phyloP scores from a whole-genome alignment of 2,329 filamentous ascomycete species.

The Aspergillus sp. region DNA sequence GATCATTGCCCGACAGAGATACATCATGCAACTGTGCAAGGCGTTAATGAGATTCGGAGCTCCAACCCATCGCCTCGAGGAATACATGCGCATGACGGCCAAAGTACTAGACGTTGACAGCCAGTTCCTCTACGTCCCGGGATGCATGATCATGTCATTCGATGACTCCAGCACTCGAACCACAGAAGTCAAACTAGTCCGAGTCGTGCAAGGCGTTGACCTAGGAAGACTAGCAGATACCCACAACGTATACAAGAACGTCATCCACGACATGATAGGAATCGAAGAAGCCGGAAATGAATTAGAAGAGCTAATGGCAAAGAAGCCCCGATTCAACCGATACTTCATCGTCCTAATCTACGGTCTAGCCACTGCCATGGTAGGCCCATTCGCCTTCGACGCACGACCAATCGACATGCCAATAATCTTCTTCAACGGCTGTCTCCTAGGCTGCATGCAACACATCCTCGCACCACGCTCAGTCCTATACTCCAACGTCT shows the following conservation, averaged over 20 bases:
- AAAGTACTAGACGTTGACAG: slow-evolving; percentile 82
- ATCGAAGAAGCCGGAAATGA: slow-evolving; percentile 48
- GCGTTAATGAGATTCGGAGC: slow-evolving; percentile 88
- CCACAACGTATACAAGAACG: slow-evolving; percentile 52
- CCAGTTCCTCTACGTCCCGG: slow-evolving; percentile 78
- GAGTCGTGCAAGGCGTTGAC: slow-evolving; percentile 46
- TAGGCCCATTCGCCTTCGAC: slow-evolving; percentile 78
- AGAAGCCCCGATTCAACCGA: slow-evolving; percentile 56
- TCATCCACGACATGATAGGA: slow-evolving; percentile 49
- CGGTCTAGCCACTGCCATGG: slow-evolving; percentile 72
- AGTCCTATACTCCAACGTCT: slow-evolving; percentile 64
- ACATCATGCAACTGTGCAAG: slow-evolving; percentile 79
- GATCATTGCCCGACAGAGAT: slow-evolving; percentile 76
- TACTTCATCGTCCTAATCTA: slow-evolving; percentile 66
- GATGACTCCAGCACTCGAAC: slow-evolving; percentile 54
- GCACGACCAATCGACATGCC: slow-evolving; percentile 76
- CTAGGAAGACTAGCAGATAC: slow-evolving; percentile 46
- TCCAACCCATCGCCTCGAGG: slow-evolving; percentile 83
- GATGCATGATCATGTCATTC: slow-evolving; percentile 64
- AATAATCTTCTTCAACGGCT: slow-evolving; percentile 72
- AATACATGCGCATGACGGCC: slow-evolving; percentile 87
- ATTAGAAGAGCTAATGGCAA: slow-evolving; percentile 58
- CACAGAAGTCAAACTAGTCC: slow-evolving; percentile 51
- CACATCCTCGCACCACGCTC: slow-evolving; percentile 74
- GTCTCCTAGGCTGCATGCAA: slow-evolving; percentile 71